Evolutionary conservation across 2,329 filamentous ascomycete genomes (phyloP).

Genomic region (Anthostomella pinea): DNA sequence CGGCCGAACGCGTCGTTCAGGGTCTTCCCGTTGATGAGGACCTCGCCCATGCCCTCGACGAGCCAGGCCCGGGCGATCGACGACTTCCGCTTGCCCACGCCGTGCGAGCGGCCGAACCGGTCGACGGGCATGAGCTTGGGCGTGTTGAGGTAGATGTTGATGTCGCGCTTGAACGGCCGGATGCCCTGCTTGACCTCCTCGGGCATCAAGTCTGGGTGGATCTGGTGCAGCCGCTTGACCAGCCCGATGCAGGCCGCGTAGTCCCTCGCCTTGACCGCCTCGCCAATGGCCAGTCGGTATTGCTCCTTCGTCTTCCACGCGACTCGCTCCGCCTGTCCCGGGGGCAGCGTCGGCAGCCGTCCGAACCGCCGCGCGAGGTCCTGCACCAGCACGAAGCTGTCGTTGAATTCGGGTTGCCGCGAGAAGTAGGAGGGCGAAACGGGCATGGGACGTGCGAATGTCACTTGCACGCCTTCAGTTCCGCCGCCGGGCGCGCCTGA

Average conservation of each 20-base stretch:
- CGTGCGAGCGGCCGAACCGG: slow-evolving; percentile 72
- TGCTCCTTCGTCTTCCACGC: slow-evolving; percentile 79
- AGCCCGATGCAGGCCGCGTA: slow-evolving; percentile 75
- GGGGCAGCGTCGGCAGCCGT: slow-evolving; percentile 65
- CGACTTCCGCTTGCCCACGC: slow-evolving; percentile 82
- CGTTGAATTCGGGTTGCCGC: slow-evolving; percentile 78
- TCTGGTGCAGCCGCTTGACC: slow-evolving; percentile 77
- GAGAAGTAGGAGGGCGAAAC: slow-evolving; percentile 94
- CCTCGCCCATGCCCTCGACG: slow-evolving; percentile 89
- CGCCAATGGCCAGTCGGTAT: slow-evolving; percentile 69
- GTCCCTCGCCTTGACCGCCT: slow-evolving; percentile 71
- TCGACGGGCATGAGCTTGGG: slow-evolving; percentile 67
- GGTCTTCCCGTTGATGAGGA: slow-evolving; percentile 86
- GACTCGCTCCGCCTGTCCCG: slow-evolving; percentile 66
- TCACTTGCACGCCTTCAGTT: slow-evolving; percentile 30
- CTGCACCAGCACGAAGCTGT: slow-evolving; percentile 73
- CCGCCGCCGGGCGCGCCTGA: slow-evolving; percentile 1
- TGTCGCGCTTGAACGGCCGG: slow-evolving; percentile 67
- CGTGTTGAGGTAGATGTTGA: slow-evolving; percentile 67
- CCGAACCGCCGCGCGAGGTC: slow-evolving; percentile 69
- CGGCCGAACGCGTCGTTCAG: slow-evolving; percentile 79
- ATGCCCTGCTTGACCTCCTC: slow-evolving; percentile 64
- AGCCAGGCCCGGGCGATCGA: slow-evolving; percentile 82
- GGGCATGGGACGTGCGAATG: slow-evolving; percentile 72
- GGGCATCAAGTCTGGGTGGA: slow-evolving; percentile 76